Evolutionary conservation across 805 yeast species (phyloP), one percentile per base, ranked within the genome.

Genomic region (Saccharomyces cerevisiae): DNA sequence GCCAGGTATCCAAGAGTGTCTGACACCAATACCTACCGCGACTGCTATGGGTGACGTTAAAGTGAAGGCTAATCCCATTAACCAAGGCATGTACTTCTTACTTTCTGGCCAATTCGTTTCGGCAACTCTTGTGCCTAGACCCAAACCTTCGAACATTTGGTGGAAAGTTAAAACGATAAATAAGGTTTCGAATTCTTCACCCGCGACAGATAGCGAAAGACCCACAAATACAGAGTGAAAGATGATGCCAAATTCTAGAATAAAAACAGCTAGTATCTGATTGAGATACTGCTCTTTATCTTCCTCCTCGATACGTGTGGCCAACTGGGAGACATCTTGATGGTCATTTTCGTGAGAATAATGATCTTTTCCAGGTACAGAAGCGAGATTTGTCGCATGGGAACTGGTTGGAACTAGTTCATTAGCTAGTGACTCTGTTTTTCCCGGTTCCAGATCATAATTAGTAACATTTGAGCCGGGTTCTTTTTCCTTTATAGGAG

Each of bases 171-270:
- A 59, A n/a, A 79, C 96, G 57, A 85, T 78, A 68, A 85, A 87
- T 50, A 88, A 73, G 5, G 87, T 79, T 55, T 74, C 79, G 65
- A 87, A 88, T 66, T 85, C 92, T 2, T 81, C 85, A 50, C 91
- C 94, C 4, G 94, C 75, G 17, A 86, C 86, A 1, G 94, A 87
- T 48, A 88, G 74, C 0, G 94, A 78, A 51, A 89, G 74, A 27
- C 96, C 96, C 54, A 89, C 79, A 63, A 89, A 87, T 2, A 89
- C 80, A 2, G 96, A 89, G 70, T 89, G 96, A 75, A 88, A 86
- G 31, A 89, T 70, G 47, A 89, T 77, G 63, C 96, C 96, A 59
- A 85, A 85, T 67, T 88, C 96, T 56, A 87, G 71, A 36, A 84
- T 79, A 50, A 82, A 77, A 0, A 81, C 78, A 11, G 79, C 60